Evolutionary conservation across 2,329 filamentous ascomycete genomes (phyloP), one percentile per base, ranked within the genome.

Genomic region (Exserohilum turcica): DNA sequence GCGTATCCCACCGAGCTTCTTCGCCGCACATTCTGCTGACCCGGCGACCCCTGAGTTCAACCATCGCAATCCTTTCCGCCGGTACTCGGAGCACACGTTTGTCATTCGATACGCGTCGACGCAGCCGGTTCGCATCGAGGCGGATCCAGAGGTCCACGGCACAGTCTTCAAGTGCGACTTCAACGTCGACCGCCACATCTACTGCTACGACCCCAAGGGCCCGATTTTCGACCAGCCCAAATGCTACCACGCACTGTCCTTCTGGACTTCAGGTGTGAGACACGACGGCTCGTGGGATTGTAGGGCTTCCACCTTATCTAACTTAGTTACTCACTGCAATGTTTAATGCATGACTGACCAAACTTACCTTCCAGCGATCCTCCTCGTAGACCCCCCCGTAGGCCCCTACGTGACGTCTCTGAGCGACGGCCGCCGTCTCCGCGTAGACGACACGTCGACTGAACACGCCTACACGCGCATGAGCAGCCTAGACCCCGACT

Each of bases 11-110:
- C 55, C 55, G 1, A 52, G 43, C 24, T 52, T 55, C 48, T 58
- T 58, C 19, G 55, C 55, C 12, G 44, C 54, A 7, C 55, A 58
- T 12, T 58, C 39, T 32, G 52, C 54, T n/a, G 52, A 58, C 33
- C 55, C 52, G 1, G 52, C 55, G 18, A 32, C 40, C 2, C 48
- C 52, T 8, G 45, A 52, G 15, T 58, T 58, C 44, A 58, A 58
- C 18, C 48, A 58, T 24, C 50, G 54, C 2, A 49, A 48, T 19
- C 43, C 54, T 0, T 52, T 60, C 12, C 38, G 45, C n/a, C 43
- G 51, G 3, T 57, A 21, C n/a, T 32, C 54, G 5, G 43, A 49
- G 12, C 29, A 32, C 5, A 36, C 49, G 8, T 57, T 60, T 7
- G 13, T 10, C 18, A 44, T 44, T 8, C 44, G 50, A 15, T 27